These are phyloP conservation scores for Globisporangium camurandrum DNA, from an alignment of 352 stramenopile species.

Conservation along the genomic window DNA sequence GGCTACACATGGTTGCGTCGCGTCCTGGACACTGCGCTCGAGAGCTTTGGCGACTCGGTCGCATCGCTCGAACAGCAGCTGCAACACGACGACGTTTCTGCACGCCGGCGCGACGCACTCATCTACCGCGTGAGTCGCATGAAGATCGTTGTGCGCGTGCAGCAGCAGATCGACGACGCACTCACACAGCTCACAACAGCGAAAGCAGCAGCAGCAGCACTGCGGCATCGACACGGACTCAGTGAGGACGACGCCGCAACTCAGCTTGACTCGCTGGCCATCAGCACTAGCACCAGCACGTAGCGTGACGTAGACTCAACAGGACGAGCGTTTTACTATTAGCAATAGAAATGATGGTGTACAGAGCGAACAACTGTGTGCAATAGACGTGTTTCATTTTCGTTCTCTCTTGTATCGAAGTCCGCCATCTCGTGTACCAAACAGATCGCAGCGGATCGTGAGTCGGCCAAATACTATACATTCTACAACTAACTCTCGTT, in stretches of 20 bases:
- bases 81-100: constrained; percentile 6
- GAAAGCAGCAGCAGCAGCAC: background rate
- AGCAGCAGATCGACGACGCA: constrained; percentile 32
- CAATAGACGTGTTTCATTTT: no score
- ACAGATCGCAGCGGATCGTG: no score
- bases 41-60: constrained; percentile 15
- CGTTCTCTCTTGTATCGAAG: no score
- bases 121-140: constrained; percentile 38
- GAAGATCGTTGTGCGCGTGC: constrained; percentile 26
- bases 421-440: no score
- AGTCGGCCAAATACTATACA: no score
- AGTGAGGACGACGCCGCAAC: background rate
- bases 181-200: constrained; percentile 2
- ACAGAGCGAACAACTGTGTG: no score
- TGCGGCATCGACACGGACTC: background rate
- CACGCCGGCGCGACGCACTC: constrained; percentile 31
- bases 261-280: background rate
- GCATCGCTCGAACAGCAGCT: constrained; percentile 22
- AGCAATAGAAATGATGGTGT: no score
- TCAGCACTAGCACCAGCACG: background rate
- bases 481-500: constrained; percentile 2
- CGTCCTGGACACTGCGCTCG: constrained; percentile 10
- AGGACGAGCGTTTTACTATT: no score
- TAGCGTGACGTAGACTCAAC: no score
- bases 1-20: constrained; percentile 13